Evolutionary conservation across 495 filamentous ascomycete genomes (phyloP).

Genomic region (Massariosphaeria phaeospora): DNA sequence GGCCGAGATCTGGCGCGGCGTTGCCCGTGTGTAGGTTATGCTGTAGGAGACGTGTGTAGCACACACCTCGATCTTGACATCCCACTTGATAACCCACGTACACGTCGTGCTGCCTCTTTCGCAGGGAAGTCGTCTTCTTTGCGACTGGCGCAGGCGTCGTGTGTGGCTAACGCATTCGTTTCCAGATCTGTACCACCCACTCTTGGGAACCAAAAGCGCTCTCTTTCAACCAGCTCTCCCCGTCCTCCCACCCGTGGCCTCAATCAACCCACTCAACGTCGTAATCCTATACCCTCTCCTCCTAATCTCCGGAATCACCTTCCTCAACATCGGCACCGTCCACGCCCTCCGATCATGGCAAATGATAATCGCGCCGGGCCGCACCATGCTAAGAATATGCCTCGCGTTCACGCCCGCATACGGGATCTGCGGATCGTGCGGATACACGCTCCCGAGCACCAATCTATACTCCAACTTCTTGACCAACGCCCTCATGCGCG

Average conservation of each 20-base stretch:
- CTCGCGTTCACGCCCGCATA: conserved; percentile 64
- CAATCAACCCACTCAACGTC: conserved; percentile 46
- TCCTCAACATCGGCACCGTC: conserved; percentile 69
- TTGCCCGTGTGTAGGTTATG: too few relatives aligned
- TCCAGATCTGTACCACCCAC: too few relatives aligned
- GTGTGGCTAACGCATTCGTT: too few relatives aligned
- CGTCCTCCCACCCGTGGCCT: background rate
- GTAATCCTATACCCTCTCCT: conserved; percentile 63
- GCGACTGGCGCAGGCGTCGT: too few relatives aligned
- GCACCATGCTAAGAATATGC: conserved; percentile 73
- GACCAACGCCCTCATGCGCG: conserved; percentile 56
- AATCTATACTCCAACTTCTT: conserved; percentile 55
- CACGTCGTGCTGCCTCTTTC: too few relatives aligned
- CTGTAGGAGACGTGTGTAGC: too few relatives aligned
- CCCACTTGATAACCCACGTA: too few relatives aligned
- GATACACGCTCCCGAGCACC: conserved; percentile 77
- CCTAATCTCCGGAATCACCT: conserved; percentile 64
- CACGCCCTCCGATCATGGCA: conserved; percentile 77
- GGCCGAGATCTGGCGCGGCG: too few relatives aligned
- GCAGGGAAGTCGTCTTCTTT: too few relatives aligned
- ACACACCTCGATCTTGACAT: too few relatives aligned
- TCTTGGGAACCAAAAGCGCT: too few relatives aligned
- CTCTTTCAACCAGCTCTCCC: too few relatives aligned
- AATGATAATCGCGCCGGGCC: conserved; percentile 70
- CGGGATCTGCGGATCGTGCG: conserved; percentile 75